Evolutionary conservation across 1,284 basidiomycete genomes (phyloP), one percentile per base, ranked within the genome.

Genomic region (Naganishia sp.): DNA sequence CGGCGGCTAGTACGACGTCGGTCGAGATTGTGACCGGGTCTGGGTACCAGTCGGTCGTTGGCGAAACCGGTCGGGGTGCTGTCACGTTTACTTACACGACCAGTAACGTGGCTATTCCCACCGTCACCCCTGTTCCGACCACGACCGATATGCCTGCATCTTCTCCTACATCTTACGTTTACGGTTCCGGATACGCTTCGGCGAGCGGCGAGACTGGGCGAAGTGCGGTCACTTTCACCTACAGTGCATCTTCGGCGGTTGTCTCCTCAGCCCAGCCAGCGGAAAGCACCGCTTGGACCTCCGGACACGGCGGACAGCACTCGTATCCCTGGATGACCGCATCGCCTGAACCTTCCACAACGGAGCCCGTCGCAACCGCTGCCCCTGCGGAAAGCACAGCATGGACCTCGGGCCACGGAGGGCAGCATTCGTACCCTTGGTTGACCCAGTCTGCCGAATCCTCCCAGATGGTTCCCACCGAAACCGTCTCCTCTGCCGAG

Each of bases 391-490:
- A 42, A 35, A 51, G 46, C 17, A 32, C 64, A n/a, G 39, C 47
- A 9, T 35, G 35, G 28, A 53, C 43, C 6, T 46, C 50, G 11
- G 66, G 66, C 35, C 43, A 54, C 6, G 66, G 61, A 11, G 61
- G 63, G n/a, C 66, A 67, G 28, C 66, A 67, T 49, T 49, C 66
- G 17, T 67, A 67, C 28, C 66, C 66, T 32, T 63, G 66, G 64
- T 47, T 58, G 55, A 66, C 56, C 10, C 31, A 47, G 46, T 18
- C 13, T 42, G 35, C 63, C 52, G 53, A 35, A 23, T 39, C 47
- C 9, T 43, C 60, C 15, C 31, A 7, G 5, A 45, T 39, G 11
- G 42, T 23, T 35, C 25, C 64, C 28, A 55, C 32, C 32, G 56
- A 21, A 23, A 21, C 57, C 2, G 43, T 50, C 42, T 45, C 42